Evolutionary conservation across 2,329 filamentous ascomycete genomes (phyloP).

Genomic region (Curvularia sp.): DNA sequence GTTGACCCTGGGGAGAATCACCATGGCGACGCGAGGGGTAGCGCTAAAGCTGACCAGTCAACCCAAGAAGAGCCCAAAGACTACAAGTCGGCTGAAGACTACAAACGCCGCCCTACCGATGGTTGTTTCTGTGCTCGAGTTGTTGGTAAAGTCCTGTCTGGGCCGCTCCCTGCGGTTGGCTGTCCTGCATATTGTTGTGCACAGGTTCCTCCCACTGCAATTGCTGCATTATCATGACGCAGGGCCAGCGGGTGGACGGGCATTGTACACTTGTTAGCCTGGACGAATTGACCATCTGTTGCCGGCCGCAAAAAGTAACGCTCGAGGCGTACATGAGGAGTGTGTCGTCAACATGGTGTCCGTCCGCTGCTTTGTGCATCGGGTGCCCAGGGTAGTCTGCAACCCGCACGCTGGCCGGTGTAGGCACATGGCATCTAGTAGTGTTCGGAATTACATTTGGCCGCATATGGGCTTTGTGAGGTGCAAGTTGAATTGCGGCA

Average conservation of each 20-base stretch:
- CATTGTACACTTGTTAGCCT: not conserved
- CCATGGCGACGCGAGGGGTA: slow-evolving; percentile 36
- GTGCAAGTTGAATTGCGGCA: not conserved
- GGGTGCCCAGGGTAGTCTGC: not conserved
- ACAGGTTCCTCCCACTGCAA: not conserved
- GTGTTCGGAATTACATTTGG: not conserved
- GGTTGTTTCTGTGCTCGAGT: not conserved
- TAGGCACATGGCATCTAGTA: not conserved
- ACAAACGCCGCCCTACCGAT: slow-evolving; percentile 6
- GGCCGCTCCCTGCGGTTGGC: not conserved
- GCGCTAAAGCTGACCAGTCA: slow-evolving; percentile 23
- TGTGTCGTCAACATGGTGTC: not conserved
- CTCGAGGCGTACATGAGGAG: not conserved
- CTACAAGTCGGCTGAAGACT: not conserved
- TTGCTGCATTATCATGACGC: slow-evolving; percentile 8
- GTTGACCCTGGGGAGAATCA: slow-evolving; percentile 31
- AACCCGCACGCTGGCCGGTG: not conserved
- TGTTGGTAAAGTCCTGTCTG: not conserved
- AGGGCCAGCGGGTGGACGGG: slow-evolving; percentile 4
- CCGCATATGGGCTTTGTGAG: not conserved
- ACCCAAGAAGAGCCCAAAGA: slow-evolving; percentile 12
- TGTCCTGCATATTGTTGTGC: not conserved
- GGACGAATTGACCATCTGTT: not conserved
- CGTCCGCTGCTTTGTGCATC: not conserved
- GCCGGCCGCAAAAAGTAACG: not conserved